Percentiles rank a stretch among this genome's conserved stretches.
phyloP scores from a whole-genome alignment of 1,284 basidiomycete genomes.

The Rhodotorula sp. region DNA sequence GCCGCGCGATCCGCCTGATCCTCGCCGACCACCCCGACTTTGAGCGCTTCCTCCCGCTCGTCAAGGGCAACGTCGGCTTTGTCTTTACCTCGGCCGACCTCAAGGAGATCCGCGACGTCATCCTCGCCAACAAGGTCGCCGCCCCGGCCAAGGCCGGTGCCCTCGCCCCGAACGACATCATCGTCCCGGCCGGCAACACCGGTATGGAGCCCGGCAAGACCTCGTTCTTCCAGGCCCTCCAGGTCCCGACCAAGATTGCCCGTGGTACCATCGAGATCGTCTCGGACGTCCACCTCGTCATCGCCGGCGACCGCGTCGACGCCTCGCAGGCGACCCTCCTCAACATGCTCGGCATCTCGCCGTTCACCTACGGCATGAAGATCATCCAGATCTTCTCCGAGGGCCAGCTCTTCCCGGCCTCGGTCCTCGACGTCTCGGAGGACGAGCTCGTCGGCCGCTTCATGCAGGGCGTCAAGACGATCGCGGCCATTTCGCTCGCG shows the following conservation, averaged over 20 bases:
- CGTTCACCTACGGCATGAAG: conserved; percentile 54
- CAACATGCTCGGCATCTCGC: conserved; percentile 89
- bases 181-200: conserved; percentile 92
- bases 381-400: conserved; percentile 80
- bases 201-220: conserved; percentile 99
- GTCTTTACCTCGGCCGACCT: conserved; percentile 93
- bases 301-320: conserved; percentile 88
- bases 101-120: conserved; percentile 89
- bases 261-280: conserved; percentile 99
- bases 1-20: conserved; percentile 90
- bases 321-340: conserved; percentile 94
- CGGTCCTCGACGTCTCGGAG: conserved; percentile 93
- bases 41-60: conserved; percentile 92
- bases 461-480: conserved; percentile 86
- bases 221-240: conserved; percentile 99
- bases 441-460: conserved; percentile 86
- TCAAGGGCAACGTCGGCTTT: conserved; percentile 98
- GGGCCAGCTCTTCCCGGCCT: conserved; percentile 83
- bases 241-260: conserved; percentile 99
- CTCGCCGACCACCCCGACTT: conserved; percentile 86
- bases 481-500: conserved; percentile 92
- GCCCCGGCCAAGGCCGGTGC: conserved; percentile 99
- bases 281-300: conserved; percentile 92
- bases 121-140: conserved; percentile 94
- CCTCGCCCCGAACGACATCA: conserved; percentile 85